Base-by-base conservation (phyloP, 495 filamentous ascomycete species). In the Acidiella bohemica region DNA sequence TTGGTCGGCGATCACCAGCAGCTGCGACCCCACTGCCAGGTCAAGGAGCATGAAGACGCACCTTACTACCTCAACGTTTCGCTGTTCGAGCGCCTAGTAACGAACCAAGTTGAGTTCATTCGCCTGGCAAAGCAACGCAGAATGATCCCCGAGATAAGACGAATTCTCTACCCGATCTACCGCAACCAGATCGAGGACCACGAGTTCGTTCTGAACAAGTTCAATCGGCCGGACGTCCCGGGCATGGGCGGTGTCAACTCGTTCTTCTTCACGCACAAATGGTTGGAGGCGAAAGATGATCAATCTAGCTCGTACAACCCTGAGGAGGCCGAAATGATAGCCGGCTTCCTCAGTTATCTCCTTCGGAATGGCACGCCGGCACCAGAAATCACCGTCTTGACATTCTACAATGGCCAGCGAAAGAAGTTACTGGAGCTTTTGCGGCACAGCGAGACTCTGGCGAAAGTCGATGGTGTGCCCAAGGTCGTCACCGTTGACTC, bases 401-500 rank as follows among this genome's bases (percentile, higher is more conserved):
- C 86, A 0, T 64, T 92, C 53, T 95, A 97, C 62, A 82, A 83
- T 32, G 88, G 84, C 11, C 88, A 97, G 49, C 68, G 76, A 27
- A 81, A 81, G 49, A 55, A 63, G 3, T 61, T 94, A 7, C 46
- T 76, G 0, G 7, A n/a, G n/a, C 25, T 27, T 65, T 56, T 37
- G 20, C 14, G 19, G 34, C 14, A 2, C 23, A 12, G 9, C 20
- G 14, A 55, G 0, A 66, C 70, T 33, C 61, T 84, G 1, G n/a
- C n/a, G n/a, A n/a, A n/a, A n/a, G 53, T 58, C 41, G 60, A 43
- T 13, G 64, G 67, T 25, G 59, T 78, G 2, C 68, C 80, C 50
- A 85, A 82, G 18, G 75, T 95, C 1, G 69, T 67, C 27, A 95
- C 90, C 0, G 83, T 96, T 0, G 90, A 96, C 52, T 86, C 82